Base-by-base conservation (phyloP, 2,329 filamentous ascomycete species). In the Hypoxylon rubiginosum region DNA sequence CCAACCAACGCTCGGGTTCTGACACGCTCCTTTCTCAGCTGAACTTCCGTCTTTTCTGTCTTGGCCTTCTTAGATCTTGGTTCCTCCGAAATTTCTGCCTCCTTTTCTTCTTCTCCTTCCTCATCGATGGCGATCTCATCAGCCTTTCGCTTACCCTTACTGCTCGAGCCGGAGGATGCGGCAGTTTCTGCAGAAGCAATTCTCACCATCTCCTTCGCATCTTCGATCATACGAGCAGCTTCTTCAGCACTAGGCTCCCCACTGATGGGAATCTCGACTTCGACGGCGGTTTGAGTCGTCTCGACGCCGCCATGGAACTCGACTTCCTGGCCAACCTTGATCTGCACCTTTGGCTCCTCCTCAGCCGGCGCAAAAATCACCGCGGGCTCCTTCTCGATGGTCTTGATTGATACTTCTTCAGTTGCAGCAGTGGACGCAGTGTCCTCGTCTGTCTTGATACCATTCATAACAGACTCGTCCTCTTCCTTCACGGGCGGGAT, bases 161-260 rank as follows among this genome's bases (percentile, higher is more conserved):
- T 86, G 43, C 79, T 77, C 32, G 78, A 77, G 7, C 72, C 75
- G 15, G 80, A 75, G 41, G 80, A 75, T 41, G 80, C 78, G 6
- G 83, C 66, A 76, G 74, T 69, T 81, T 83, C 80, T 62, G 85
- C 86, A 65, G 90, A 84, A 32, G 90, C 90, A 70, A 89, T 89
- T 67, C 91, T 87, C 4, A 97, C 94, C 92, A 97, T 97, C 71
- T 90, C 88, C 81, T 91, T 93, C 32, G 96, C 96, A 74, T 93
- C 90, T 28, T 90, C 90, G 64, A 98, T 91, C 91, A 97, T 94
- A 59, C 90, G 87, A 62, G 91, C 86, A 1, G 94, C 90, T 73
- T 96, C 92, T 69, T 94, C 91, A 0, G 92, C 89, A 11, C 90
- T 87, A 0, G 92, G 90, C 8, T 94, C 85, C 66, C 92, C 88